Percentiles rank a stretch among this genome's conserved stretches.
These are phyloP conservation scores for Komagataella pastoris DNA, from an alignment of 805 yeast genomes.

Conservation along the genomic window DNA sequence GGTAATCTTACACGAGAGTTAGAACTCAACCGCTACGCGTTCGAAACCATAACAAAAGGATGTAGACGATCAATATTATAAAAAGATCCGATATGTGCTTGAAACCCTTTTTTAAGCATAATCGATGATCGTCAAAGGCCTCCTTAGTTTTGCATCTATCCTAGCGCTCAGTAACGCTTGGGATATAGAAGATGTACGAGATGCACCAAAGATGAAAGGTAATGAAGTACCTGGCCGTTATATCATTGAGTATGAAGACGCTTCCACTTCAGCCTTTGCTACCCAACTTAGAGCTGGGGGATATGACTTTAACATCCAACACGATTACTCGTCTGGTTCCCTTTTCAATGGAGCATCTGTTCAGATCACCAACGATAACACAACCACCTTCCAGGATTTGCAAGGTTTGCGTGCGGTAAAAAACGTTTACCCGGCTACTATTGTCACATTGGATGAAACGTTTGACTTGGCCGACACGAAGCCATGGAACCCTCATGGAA, in stretches of 20 bases:
- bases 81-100: background rate
- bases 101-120: background rate
- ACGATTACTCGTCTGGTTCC: constrained; percentile 1
- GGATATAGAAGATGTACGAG: background rate
- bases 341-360: constrained; percentile 4
- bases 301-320: background rate
- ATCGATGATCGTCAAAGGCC: background rate
- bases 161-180: background rate
- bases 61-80: background rate
- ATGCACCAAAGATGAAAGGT: background rate
- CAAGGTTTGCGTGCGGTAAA: constrained; percentile 1
- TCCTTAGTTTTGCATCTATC: background rate
- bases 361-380: background rate
- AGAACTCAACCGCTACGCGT: background rate
- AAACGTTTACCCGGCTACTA: constrained; percentile 4
- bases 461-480: background rate
- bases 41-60: background rate
- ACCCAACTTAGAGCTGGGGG: background rate
- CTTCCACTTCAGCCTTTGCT: background rate
- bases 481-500: constrained; percentile 8
- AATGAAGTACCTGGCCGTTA: constrained; percentile 2
- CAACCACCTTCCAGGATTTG: constrained; percentile 1
- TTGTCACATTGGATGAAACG: background rate
- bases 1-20: background rate
- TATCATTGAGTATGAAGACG: constrained; percentile 3